Percentiles rank a stretch among this genome's conserved stretches.
Conservation (phyloP, 805 yeast species). For the Debaryomyces maramus region DNA sequence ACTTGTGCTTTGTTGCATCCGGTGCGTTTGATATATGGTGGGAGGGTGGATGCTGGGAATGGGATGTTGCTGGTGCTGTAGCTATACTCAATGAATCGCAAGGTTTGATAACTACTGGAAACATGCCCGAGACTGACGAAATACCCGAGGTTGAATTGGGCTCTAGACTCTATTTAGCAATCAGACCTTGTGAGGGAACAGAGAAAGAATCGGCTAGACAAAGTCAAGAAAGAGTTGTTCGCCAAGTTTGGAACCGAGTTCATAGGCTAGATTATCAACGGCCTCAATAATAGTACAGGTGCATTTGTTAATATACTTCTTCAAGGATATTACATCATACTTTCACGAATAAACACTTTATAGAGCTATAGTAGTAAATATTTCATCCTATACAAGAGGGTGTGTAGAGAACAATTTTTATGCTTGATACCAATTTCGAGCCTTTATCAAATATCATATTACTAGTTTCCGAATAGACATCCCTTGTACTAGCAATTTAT, state of each 20-base stretch:
- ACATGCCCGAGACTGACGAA: constrained; percentile 7
- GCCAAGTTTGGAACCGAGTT: constrained; percentile 14
- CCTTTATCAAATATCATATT: too few relatives aligned
- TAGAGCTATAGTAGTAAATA: too few relatives aligned
- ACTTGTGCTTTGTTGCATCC: constrained; percentile 15
- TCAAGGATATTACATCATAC: too few relatives aligned
- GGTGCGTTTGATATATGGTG: constrained; percentile 16
- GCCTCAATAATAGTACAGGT: background rate
- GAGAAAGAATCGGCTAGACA: constrained; percentile 8
- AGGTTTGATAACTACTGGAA: constrained; percentile 13
- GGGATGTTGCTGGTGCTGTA: constrained; percentile 17
- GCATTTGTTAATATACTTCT: too few relatives aligned
- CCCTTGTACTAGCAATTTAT: too few relatives aligned
- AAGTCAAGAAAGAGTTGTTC: constrained; percentile 11
- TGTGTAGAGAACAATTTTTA: background rate
- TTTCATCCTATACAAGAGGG: too few relatives aligned
- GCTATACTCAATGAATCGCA: constrained; percentile 14
- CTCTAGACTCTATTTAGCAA: constrained; percentile 13
- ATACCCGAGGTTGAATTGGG: constrained; percentile 11
- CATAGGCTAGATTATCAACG: constrained; percentile 8
- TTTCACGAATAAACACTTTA: too few relatives aligned
- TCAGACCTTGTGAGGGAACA: constrained; percentile 9
- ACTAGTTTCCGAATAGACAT: too few relatives aligned
- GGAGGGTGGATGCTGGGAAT: constrained; percentile 20
- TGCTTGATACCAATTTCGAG: too few relatives aligned